Conservation (phyloP, 495 filamentous ascomycete genomes). For the Penicillium alfredii region DNA sequence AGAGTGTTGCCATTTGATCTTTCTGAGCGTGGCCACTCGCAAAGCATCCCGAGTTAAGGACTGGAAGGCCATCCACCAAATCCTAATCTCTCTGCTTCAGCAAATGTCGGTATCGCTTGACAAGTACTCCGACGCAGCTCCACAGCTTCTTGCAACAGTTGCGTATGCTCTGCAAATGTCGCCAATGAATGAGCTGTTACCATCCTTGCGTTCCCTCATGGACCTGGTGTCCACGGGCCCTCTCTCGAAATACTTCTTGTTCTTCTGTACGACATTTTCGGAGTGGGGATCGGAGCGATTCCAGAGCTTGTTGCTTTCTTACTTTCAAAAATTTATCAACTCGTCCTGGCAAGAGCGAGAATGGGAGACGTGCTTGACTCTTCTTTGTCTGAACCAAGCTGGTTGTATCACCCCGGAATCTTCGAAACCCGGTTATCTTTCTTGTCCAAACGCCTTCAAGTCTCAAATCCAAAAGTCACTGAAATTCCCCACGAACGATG, state of each 20-base stretch:
- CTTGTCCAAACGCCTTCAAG: slow-evolving; percentile 63
- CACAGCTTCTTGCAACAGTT: slow-evolving; percentile 53
- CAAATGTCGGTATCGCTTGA: slow-evolving; percentile 32
- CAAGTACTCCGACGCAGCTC: slow-evolving; percentile 41
- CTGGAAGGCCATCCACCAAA: slow-evolving; percentile 62
- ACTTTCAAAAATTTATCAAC: slow-evolving; percentile 77
- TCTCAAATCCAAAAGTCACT: slow-evolving; percentile 61
- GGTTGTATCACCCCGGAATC: slow-evolving; percentile 40
- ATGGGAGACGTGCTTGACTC: slow-evolving; percentile 58
- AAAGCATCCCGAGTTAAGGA: slow-evolving; percentile 67
- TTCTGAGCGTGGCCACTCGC: slow-evolving; percentile 62
- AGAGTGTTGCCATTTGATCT: slow-evolving; percentile 57
- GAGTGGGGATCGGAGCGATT: slow-evolving; percentile 72
- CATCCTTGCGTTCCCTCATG: slow-evolving; percentile 56
- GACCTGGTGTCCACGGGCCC: slow-evolving; percentile 55
- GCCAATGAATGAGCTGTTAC: slow-evolving; percentile 74
- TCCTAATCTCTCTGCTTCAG: slow-evolving; percentile 50
- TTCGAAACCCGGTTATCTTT: slow-evolving; percentile 50
- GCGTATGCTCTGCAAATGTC: slow-evolving; percentile 67
- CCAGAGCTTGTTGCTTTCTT: slow-evolving; percentile 64
- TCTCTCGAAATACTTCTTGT: slow-evolving; percentile 64
- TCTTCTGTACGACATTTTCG: slow-evolving; percentile 75
- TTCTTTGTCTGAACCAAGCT: slow-evolving; percentile 60
- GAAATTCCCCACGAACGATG: slow-evolving; percentile 34
- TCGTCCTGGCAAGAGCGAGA: slow-evolving; percentile 65